A percentile compares a stretch with the other conserved stretches of the same genome.
Conservation (phyloP, 768 basidiomycete species). For the Pleurotus platypus region DNA sequence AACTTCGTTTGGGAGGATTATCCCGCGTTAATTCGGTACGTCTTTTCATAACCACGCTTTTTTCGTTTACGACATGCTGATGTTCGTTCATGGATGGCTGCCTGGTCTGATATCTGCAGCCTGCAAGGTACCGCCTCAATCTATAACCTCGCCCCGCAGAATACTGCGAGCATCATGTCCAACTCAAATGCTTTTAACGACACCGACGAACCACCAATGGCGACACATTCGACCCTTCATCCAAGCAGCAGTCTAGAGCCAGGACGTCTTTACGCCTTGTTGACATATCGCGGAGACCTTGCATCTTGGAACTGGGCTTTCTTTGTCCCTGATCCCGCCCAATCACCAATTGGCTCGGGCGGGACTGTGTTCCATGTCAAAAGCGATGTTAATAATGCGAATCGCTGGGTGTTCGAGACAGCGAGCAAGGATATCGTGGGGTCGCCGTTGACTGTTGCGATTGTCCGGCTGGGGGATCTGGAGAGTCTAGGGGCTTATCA, state of each 20-base stretch:
- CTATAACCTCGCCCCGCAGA: not conserved
- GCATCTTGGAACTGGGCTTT: slow-evolving; percentile 51
- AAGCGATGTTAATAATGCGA: slow-evolving; percentile 23
- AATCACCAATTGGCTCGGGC: slow-evolving; percentile 35
- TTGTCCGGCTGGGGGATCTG: slow-evolving; percentile 39
- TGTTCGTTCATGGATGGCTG: not conserved
- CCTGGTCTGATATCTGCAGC: not conserved
- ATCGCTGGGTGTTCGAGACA: slow-evolving; percentile 37
- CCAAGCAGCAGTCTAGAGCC: slow-evolving; percentile 25
- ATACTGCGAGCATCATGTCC: not conserved
- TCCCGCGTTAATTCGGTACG: not conserved
- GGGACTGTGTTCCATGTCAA: slow-evolving; percentile 45
- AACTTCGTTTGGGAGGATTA: not conserved
- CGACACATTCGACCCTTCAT: slow-evolving; percentile 1
- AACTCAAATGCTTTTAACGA: not conserved
- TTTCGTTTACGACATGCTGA: not conserved
- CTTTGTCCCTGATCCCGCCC: slow-evolving; percentile 37
- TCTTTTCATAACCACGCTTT: not conserved
- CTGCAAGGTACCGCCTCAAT: not conserved
- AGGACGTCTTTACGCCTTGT: slow-evolving; percentile 39
- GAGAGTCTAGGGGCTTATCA: slow-evolving; percentile 38
- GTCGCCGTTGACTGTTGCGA: slow-evolving; percentile 39
- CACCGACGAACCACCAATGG: not conserved
- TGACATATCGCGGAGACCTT: slow-evolving; percentile 42
- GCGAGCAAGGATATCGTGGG: slow-evolving; percentile 33